Conservation (phyloP, 2,329 filamentous ascomycete genomes). For the Penicillium hesseltinei region DNA sequence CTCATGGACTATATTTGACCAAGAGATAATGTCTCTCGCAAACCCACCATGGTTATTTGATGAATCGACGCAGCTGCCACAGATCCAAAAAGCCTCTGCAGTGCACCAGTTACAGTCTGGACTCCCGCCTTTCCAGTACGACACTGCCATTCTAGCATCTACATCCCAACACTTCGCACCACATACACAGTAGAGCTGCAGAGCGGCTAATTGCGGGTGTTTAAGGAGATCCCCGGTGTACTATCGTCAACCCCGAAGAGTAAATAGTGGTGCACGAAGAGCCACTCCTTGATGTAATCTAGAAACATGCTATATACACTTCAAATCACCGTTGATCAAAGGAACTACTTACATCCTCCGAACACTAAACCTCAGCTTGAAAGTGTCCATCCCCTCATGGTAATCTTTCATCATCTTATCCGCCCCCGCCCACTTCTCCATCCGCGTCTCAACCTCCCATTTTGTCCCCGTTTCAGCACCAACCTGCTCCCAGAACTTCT, state of each 20-base stretch:
- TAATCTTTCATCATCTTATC: constrained; percentile 10
- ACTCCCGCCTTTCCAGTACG: not conserved
- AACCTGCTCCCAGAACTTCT: constrained; percentile 55
- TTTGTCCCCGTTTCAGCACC: constrained; percentile 49
- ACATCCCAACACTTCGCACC: not conserved
- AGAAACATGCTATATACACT: not conserved
- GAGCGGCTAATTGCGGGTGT: not conserved
- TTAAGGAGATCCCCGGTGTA: not conserved
- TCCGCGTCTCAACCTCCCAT: constrained; percentile 45
- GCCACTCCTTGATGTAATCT: not conserved
- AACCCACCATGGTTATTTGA: constrained; percentile 31
- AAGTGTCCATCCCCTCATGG: constrained; percentile 14
- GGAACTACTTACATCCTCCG: constrained; percentile 2
- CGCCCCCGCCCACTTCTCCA: constrained; percentile 16
- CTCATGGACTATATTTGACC: constrained; percentile 33
- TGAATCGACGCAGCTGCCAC: constrained; percentile 9
- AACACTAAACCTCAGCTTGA: constrained; percentile 19
- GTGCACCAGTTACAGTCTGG: not conserved
- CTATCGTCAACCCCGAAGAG: not conserved
- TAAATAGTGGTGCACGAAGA: not conserved
- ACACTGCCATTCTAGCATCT: not conserved
- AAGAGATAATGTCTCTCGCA: constrained; percentile 30
- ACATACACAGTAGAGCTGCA: not conserved
- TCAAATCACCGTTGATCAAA: not conserved
- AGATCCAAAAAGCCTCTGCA: constrained; percentile 2